Evolutionary conservation across 1,139 yeast species (phyloP).

Genomic region (Lodderomyces orthopsilosis): DNA sequence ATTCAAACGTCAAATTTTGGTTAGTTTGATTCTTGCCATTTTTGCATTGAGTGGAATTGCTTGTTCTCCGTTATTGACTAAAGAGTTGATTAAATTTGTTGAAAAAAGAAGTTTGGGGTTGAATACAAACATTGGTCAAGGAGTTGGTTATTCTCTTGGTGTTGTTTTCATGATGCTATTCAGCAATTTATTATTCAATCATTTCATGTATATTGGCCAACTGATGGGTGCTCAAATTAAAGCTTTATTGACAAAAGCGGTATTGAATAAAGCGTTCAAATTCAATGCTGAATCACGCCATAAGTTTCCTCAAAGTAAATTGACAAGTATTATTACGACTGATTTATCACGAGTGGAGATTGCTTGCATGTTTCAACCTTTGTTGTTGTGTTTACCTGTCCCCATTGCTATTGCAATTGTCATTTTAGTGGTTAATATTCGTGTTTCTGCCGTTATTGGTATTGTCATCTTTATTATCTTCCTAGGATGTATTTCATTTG

Average conservation of each 20-base stretch:
- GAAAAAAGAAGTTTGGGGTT: slow-evolving; percentile 22
- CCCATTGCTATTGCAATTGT: slow-evolving; percentile 60
- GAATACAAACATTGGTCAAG: slow-evolving; percentile 24
- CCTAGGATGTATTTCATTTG: slow-evolving; percentile 37
- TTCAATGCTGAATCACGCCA: slow-evolving; percentile 27
- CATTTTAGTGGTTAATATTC: slow-evolving; percentile 65
- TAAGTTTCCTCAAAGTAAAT: slow-evolving; percentile 29
- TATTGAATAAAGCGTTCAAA: slow-evolving; percentile 31
- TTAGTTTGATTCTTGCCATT: slow-evolving; percentile 20
- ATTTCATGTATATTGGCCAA: slow-evolving; percentile 59
- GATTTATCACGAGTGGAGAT: slow-evolving; percentile 79
- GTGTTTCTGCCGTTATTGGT: slow-evolving; percentile 72
- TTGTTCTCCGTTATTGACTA: slow-evolving; percentile 28
- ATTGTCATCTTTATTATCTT: slow-evolving; percentile 36
- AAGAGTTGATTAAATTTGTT: slow-evolving; percentile 29
- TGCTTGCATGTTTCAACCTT: slow-evolving; percentile 70
- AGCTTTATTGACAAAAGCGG: slow-evolving; percentile 34
- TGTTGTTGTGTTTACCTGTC: slow-evolving; percentile 60
- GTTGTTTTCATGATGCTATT: slow-evolving; percentile 23
- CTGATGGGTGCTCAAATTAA: slow-evolving; percentile 40
- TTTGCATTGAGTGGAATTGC: slow-evolving; percentile 19
- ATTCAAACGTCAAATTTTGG: slow-evolving; percentile 25
- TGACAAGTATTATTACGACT: slow-evolving; percentile 62
- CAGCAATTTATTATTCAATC: slow-evolving; percentile 54
- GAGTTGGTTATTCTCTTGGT: slow-evolving; percentile 41